Percentiles rank a stretch among this genome's conserved stretches.
phyloP scores from a whole-genome alignment of 2,329 filamentous ascomycete genomes.

The Tolypocladium album region DNA sequence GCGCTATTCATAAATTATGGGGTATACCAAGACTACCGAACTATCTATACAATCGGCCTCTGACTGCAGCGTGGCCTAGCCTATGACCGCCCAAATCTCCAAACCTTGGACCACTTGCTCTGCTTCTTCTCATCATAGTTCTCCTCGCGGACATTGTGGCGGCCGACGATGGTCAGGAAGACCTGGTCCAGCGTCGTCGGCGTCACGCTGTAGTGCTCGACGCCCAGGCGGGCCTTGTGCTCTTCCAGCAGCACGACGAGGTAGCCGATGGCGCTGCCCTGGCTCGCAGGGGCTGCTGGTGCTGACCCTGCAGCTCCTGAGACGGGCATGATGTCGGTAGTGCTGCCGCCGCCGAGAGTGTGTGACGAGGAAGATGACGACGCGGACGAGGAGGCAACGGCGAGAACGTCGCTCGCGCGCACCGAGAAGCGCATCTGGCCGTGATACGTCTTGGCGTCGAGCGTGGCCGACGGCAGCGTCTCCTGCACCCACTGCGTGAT shows the following conservation, averaged over 20 bases:
- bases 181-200: conserved; percentile 87
- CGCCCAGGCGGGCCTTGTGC: conserved; percentile 53
- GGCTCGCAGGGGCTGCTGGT: conserved; percentile 14
- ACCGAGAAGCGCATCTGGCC: conserved; percentile 82
- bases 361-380: neutral
- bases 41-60: neutral
- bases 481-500: conserved; percentile 56
- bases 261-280: conserved; percentile 47
- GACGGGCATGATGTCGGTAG: neutral
- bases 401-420: conserved; percentile 35
- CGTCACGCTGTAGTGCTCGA: conserved; percentile 79
- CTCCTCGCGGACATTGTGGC: conserved; percentile 71
- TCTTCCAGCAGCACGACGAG: conserved; percentile 67
- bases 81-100: neutral
- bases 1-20: neutral
- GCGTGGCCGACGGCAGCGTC: conserved; percentile 51
- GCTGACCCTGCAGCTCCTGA: conserved; percentile 3
- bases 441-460: conserved; percentile 69
- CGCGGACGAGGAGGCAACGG: neutral
- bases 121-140: conserved; percentile 32
- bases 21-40: neutral
- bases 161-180: conserved; percentile 73
- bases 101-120: conserved; percentile 4
- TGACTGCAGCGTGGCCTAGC: neutral
- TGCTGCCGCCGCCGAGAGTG: neutral